Conservation (phyloP, 1,284 basidiomycete species). For the Gomphus bonarii region DNA sequence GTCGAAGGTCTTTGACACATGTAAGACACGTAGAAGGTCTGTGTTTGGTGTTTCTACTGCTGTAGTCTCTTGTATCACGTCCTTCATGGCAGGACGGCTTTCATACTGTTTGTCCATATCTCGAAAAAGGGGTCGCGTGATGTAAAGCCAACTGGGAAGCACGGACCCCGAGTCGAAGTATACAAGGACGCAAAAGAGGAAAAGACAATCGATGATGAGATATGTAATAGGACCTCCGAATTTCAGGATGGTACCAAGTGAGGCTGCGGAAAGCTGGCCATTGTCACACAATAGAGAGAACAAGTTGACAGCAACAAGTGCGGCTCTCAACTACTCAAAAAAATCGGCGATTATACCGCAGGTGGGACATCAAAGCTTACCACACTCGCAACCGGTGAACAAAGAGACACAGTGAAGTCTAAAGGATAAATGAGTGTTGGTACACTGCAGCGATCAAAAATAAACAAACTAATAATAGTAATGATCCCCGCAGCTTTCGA, state of each 20-base stretch:
- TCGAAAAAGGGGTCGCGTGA: constrained; percentile 8
- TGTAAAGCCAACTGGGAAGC: constrained; percentile 21
- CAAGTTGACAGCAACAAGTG: constrained; percentile 64
- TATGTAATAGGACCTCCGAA: constrained; percentile 73
- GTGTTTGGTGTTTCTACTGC: constrained; percentile 32
- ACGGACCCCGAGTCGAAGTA: constrained; percentile 52
- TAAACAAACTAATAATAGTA: constrained; percentile 42
- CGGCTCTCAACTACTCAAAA: constrained; percentile 39
- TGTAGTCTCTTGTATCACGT: constrained; percentile 46
- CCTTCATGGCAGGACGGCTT: constrained; percentile 18
- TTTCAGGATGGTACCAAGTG: constrained; percentile 43
- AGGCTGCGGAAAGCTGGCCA: constrained; percentile 38
- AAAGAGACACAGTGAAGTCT: constrained; percentile 58
- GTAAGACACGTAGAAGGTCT: constrained; percentile 55
- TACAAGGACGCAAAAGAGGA: constrained; percentile 47
- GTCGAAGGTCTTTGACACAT: constrained; percentile 56
- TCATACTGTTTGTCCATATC: constrained; percentile 4
- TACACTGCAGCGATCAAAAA: background rate
- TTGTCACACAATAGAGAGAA: constrained; percentile 63
- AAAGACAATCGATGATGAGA: constrained; percentile 45
- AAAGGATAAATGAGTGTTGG: background rate
- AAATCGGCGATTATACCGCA: background rate
- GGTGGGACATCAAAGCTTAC: constrained; percentile 24
- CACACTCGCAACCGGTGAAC: constrained; percentile 60
- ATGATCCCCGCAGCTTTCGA: constrained; percentile 43